phyloP scores from a whole-genome alignment of 345 rosid species.

The Acer saccharum region DNA sequence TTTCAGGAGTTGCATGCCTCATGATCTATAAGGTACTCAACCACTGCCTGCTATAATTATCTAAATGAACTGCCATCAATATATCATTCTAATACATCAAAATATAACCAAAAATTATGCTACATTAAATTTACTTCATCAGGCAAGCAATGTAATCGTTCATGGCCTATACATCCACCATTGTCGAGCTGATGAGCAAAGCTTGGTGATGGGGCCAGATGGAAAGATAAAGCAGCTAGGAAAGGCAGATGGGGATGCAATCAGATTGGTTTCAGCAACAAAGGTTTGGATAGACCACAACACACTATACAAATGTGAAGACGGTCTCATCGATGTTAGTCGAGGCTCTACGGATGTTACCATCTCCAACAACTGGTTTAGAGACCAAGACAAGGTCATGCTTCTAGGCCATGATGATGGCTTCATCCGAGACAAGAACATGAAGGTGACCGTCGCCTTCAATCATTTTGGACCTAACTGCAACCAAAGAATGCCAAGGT shows the following conservation, averaged over 20 bases:
- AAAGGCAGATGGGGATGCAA: slow-evolving; percentile 70
- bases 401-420: slow-evolving; percentile 85
- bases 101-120: slow-evolving; percentile 28
- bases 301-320: slow-evolving; percentile 60
- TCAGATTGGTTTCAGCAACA: slow-evolving; percentile 60
- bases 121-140: not conserved
- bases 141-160: slow-evolving; percentile 66
- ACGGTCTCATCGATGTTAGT: slow-evolving; percentile 70
- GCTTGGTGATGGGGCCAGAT: slow-evolving; percentile 65
- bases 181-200: slow-evolving; percentile 52
- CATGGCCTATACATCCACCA: slow-evolving; percentile 75
- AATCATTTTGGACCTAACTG: slow-evolving; percentile 93
- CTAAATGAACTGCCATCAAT: not conserved
- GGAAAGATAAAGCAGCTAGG: slow-evolving; percentile 47
- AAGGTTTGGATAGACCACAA: slow-evolving; percentile 84
- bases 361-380: slow-evolving; percentile 77
- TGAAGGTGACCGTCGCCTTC: slow-evolving; percentile 69
- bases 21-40: slow-evolving; percentile 45
- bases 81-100: not conserved
- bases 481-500: slow-evolving; percentile 89
- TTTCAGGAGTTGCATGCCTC: slow-evolving; percentile 63
- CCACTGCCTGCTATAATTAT: not conserved
- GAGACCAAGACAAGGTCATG: slow-evolving; percentile 89
- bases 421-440: slow-evolving; percentile 51
- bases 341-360: slow-evolving; percentile 63